Evolutionary conservation across 2,329 filamentous ascomycete genomes (phyloP).

Genomic region (Pyricularia pennisetigena): DNA sequence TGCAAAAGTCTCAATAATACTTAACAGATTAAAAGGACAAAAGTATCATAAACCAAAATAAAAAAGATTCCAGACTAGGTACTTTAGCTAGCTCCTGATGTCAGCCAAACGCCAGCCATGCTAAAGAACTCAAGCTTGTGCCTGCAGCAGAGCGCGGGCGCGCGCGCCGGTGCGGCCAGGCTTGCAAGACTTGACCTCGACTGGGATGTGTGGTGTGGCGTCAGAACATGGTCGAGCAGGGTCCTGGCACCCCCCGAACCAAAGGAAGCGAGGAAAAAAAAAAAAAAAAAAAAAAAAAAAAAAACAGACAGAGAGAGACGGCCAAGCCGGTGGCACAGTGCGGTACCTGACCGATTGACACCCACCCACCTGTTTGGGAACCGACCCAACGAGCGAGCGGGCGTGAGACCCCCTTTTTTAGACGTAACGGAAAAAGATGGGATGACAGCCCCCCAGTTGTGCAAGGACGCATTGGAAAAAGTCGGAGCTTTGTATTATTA

Average conservation of each 20-base stretch:
- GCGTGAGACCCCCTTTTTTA: not conserved
- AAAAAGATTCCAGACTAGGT: not conserved
- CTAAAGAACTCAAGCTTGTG: not conserved
- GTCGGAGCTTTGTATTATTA: not conserved
- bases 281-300: too few relatives aligned
- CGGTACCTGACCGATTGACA: slow-evolving; percentile 3
- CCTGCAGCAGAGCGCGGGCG: not conserved
- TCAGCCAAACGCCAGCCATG: not conserved
- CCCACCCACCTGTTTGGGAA: not conserved
- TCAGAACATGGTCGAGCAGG: not conserved
- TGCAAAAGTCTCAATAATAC: not conserved
- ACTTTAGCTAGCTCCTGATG: not conserved
- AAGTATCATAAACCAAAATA: not conserved
- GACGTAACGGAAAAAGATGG: not conserved
- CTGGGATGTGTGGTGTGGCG: not conserved
- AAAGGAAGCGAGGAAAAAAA: not conserved
- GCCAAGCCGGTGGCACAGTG: slow-evolving; percentile 1
- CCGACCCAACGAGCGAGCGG: not conserved
- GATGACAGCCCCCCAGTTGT: not conserved
- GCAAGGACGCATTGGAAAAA: not conserved
- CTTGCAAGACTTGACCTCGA: not conserved
- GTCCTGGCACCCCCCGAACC: not conserved
- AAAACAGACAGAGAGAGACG: not conserved
- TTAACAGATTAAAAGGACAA: not conserved
- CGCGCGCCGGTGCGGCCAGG: not conserved